Evolutionary conservation across 2,329 filamentous ascomycete genomes (phyloP), one percentile per base, ranked within the genome.

Genomic region (Ceratocystis destructans): DNA sequence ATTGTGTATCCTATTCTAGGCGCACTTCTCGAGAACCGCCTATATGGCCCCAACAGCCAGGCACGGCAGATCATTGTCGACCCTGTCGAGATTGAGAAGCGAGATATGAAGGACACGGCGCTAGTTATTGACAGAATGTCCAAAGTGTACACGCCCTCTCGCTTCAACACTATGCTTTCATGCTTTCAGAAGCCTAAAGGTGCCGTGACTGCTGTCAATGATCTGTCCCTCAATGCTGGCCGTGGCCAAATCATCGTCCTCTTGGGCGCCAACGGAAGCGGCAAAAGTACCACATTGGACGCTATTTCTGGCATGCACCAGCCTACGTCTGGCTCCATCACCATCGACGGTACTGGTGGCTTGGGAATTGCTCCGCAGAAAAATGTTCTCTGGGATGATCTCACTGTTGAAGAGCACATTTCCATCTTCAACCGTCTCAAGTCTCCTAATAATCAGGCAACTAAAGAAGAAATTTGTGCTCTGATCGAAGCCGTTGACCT

Each of bases 301-400:
- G 87, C 88, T 5, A 92, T 96, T 69, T 88, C 90, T 10, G 92
- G 92, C 2, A 82, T 93, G 63, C 90, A 87, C 71, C 88, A 83
- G 57, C 80, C 93, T 25, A 90, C 89, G 0, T 84, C 82, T 67
- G 92, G 92, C 2, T 80, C 80, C 2, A 94, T 96, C 70, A 83
- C 83, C 28, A 86, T 96, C 59, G 86, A 92, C 70, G 87, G 86
- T 0, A 86, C 84, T 8, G 89, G 89, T 8, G 90, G 89, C 0
- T 81, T 96, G 22, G 92, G 92, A 15, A 86, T 96, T 53, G 93
- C 90, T 66, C 92, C 92, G 0, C 92, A 96, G 73, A 92, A 93
- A 78, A 96, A 96, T 71, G 92, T 96, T 5, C 81, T 96, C 41
- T 96, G 92, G 91, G 88, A 93, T 70, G 87, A 91, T 67, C 77